Evolutionary conservation across 208 protist species (phyloP).

Genomic region (Lotmaria passim): DNA sequence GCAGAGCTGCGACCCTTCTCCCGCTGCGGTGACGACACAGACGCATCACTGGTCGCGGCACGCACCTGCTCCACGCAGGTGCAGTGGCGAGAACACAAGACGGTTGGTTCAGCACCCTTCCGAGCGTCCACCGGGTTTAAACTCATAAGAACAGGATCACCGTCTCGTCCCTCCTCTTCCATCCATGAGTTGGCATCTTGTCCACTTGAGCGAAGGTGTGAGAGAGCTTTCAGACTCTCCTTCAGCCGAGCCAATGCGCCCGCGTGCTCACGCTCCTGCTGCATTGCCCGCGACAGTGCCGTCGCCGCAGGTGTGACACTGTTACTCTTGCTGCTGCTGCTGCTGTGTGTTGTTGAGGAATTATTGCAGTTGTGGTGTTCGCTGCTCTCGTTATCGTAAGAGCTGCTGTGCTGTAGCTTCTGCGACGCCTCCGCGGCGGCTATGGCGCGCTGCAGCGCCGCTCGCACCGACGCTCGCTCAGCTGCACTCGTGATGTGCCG

Average conservation of each 20-base stretch:
- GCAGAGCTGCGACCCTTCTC: background rate
- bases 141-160: too few relatives aligned
- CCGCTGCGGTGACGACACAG: background rate
- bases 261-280: constrained; percentile 17
- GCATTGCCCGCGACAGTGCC: background rate
- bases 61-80: background rate
- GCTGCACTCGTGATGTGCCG: background rate
- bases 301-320: background rate
- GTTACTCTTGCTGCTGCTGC: too few relatives aligned
- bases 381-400: too few relatives aligned
- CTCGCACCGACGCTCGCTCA: background rate
- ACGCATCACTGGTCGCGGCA: background rate
- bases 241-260: constrained; percentile 15
- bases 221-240: constrained; percentile 14
- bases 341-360: too few relatives aligned
- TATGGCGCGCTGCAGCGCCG: background rate
- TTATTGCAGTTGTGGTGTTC: too few relatives aligned
- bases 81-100: constrained; percentile 2
- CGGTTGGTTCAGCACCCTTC: background rate
- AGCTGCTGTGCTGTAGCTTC: background rate
- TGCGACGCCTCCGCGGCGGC: background rate
- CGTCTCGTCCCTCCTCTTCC: too few relatives aligned
- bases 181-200: background rate
- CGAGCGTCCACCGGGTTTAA: too few relatives aligned
- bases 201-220: background rate